Percentiles rank a stretch among this genome's conserved stretches.
phyloP scores from a whole-genome alignment of 345 rosid genomes.

The Rhizophora mangle region DNA sequence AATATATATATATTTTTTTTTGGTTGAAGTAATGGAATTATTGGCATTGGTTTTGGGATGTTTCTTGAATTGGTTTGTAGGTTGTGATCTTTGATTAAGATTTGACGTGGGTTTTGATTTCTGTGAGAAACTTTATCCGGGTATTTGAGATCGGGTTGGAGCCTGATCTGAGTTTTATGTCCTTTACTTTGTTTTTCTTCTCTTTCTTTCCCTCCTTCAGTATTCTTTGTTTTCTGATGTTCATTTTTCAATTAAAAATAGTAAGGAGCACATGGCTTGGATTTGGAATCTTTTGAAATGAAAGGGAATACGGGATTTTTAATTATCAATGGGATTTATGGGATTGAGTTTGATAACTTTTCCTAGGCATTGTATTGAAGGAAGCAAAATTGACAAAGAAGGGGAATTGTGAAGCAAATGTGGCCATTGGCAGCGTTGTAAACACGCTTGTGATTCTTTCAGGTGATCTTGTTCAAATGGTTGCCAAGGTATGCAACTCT shows the following conservation, averaged over 20 bases:
- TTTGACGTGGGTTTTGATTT: conserved; percentile 21
- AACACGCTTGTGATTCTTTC: conserved; percentile 70
- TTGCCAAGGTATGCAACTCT: conserved; percentile 57
- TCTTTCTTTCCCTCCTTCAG: background rate
- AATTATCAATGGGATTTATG: background rate
- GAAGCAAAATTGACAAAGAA: conserved; percentile 68
- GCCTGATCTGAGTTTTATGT: conserved; percentile 20
- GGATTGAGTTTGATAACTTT: conserved; percentile 11
- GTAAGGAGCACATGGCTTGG: background rate
- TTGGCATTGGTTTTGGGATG: background rate
- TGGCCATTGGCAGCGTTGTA: conserved; percentile 44
- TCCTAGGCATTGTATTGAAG: conserved; percentile 75
- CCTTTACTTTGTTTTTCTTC: background rate
- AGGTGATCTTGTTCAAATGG: conserved; percentile 70
- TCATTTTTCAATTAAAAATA: background rate
- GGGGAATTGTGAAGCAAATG: conserved; percentile 65
- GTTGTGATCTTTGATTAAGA: conserved; percentile 5
- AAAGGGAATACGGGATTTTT: background rate
- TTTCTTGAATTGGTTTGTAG: conserved; percentile 6
- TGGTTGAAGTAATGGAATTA: background rate
- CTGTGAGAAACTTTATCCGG: conserved; percentile 8
- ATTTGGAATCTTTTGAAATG: background rate
- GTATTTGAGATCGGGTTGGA: conserved; percentile 19
- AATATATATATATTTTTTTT: background rate
- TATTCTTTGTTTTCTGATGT: background rate